Conservation (phyloP, 495 filamentous ascomycete species). For the Chaetomium fimeti region DNA sequence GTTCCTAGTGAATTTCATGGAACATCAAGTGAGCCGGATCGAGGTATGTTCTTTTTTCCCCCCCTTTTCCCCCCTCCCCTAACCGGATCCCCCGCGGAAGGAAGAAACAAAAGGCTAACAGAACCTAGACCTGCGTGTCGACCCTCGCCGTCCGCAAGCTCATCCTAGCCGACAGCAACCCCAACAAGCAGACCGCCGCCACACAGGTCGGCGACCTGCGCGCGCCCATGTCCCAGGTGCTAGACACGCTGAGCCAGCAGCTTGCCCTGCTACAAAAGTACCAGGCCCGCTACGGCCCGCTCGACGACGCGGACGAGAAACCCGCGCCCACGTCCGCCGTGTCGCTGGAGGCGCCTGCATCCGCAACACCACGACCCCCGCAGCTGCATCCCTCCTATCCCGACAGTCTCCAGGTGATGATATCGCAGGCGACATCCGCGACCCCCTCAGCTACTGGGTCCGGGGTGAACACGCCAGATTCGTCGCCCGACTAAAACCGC, state of each 20-base stretch:
- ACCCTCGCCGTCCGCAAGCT: slow-evolving; percentile 66
- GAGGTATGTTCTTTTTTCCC: slow-evolving; percentile 62
- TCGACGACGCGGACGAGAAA: slow-evolving; percentile 17
- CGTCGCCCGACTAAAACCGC: slow-evolving; percentile 1
- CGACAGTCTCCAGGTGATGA: not conserved
- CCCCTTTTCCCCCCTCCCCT: no score
- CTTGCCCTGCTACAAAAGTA: slow-evolving; percentile 50
- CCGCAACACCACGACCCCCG: not conserved
- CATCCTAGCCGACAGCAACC: slow-evolving; percentile 43
- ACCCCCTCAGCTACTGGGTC: not conserved
- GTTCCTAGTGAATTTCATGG: slow-evolving; percentile 80
- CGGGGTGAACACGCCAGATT: slow-evolving; percentile 10
- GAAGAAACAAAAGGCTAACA: not conserved
- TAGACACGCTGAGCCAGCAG: slow-evolving; percentile 44
- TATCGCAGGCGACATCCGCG: not conserved
- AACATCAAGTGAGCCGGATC: slow-evolving; percentile 91
- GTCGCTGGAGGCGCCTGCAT: not conserved
- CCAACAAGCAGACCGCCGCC: slow-evolving; percentile 22
- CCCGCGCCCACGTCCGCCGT: not conserved
- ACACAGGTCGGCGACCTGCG: slow-evolving; percentile 46
- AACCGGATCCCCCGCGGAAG: not conserved
- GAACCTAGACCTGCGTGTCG: slow-evolving; percentile 42
- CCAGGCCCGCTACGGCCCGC: slow-evolving; percentile 45
- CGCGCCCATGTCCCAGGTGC: slow-evolving; percentile 50
- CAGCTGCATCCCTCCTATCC: not conserved